Conservation (phyloP, 345 rosid genomes). For the Citrus australasica region DNA sequence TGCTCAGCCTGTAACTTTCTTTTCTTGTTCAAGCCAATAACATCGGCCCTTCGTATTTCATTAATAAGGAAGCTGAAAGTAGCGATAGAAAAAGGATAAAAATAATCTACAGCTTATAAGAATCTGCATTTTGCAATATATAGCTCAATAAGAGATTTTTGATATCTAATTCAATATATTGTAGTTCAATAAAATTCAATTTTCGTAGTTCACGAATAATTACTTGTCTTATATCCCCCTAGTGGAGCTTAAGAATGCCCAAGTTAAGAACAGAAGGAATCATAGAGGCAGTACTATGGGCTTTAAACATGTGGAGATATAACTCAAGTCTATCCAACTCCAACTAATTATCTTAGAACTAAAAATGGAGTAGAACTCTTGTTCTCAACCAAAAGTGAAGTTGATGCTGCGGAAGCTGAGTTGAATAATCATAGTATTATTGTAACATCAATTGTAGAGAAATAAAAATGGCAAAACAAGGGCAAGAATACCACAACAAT, state of each 20-base stretch:
- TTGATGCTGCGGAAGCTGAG: not conserved
- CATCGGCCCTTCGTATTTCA: not conserved
- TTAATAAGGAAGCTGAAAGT: constrained; percentile 20
- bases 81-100: not conserved
- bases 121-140: not conserved
- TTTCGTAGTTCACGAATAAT: not conserved
- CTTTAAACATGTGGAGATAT: not conserved
- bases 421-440: no score
- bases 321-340: not conserved
- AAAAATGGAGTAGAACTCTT: not conserved
- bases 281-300: not conserved
- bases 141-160: not conserved
- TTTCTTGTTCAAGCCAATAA: constrained; percentile 40
- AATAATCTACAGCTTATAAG: not conserved
- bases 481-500: not conserved
- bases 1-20: constrained; percentile 48
- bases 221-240: not conserved
- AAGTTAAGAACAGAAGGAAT: not conserved
- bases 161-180: not conserved
- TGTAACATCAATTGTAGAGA: no score
- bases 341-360: no score
- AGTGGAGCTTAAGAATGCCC: not conserved
- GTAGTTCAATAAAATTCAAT: not conserved
- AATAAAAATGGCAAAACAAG: no score
- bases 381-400: not conserved